Evolutionary conservation across 2,329 filamentous ascomycete species (phyloP), one percentile per base, ranked within the genome.

Genomic region (Emydomyces testavorans): DNA sequence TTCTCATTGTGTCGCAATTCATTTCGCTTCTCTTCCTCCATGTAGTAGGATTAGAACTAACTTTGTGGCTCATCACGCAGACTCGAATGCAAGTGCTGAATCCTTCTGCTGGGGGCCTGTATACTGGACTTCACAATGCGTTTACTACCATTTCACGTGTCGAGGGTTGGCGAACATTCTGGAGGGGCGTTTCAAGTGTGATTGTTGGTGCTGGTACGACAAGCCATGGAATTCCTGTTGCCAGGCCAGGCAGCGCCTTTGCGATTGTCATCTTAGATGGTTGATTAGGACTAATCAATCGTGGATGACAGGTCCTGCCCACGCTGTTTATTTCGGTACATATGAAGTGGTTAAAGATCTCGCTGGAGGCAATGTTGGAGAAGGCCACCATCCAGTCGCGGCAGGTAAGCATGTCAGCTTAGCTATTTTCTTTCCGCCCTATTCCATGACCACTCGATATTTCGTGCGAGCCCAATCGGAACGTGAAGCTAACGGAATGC

Each of bases 41-140:
- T 21, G n/a, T 4, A 21, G 11, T 21, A 18, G 15, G 23, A 24
- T 10, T 20, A 10, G 28, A 18, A 28, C 36, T 48, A 15, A 40
- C n/a, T 16, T 2, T 41, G 45, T 23, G 11, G 41, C 11, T 45
- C 34, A 18, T 52, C 41, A 46, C 48, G 46, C 62, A 96, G 92
- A 98, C 92, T 37, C 85, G 92, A 65, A 95, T 96, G 89, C 92
- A 98, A 74, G 83, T 98, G 59, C 73, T 96, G 66, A 89, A 88
- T 64, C 85, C 90, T 15, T 82, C 80, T 29, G 78, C 84, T 20
- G 80, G 82, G 50, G 82, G 85, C 28, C 80, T 90, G 55, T 94
- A 94, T 69, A 85, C 82, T 53, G 89, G 92, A 53, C 82, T 98
- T 61, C 82, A 92, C 54, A 88, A 94, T 65, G 89, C 89, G 52